Percentiles rank a stretch among this genome's conserved stretches.
phyloP scores from a whole-genome alignment of 148 eudicot genomes.

The Tetragonia tetragonoides region DNA sequence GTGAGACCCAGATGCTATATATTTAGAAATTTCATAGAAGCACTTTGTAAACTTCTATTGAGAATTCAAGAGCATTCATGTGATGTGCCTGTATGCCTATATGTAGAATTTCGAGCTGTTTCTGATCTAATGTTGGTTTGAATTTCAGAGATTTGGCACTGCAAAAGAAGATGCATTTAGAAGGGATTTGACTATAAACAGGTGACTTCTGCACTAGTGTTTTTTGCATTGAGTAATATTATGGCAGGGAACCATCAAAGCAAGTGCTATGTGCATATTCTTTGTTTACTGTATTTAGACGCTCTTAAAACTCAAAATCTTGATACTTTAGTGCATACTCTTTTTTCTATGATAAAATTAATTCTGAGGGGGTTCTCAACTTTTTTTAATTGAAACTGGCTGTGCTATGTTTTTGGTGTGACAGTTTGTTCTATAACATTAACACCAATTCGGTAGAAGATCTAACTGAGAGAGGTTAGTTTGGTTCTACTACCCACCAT shows the following conservation, averaged over 20 bases:
- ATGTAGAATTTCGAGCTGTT: background rate
- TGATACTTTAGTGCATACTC: background rate
- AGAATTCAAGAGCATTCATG: background rate
- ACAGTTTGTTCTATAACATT: conserved; percentile 94
- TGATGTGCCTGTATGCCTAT: background rate
- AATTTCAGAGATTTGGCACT: conserved; percentile 82
- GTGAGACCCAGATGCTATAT: no score
- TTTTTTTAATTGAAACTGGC: background rate
- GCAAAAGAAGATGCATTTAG: conserved; percentile 92
- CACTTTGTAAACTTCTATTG: background rate
- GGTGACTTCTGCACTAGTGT: conserved; percentile 37
- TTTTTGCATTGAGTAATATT: background rate
- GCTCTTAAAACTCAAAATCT: background rate
- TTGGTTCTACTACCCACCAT: background rate
- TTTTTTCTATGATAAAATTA: background rate
- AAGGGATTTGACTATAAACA: conserved; percentile 96
- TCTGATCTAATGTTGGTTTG: conserved; percentile 19
- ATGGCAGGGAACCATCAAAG: background rate
- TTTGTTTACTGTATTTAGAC: background rate
- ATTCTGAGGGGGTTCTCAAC: background rate
- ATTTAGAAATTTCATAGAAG: background rate
- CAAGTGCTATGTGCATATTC: background rate
- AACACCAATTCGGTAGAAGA: conserved; percentile 82
- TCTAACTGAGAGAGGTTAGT: conserved; percentile 77
- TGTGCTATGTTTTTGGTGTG: conserved; percentile 10